Evolutionary conservation across 2,329 filamentous ascomycete genomes (phyloP).

Genomic region (Beauveria bassiana): DNA sequence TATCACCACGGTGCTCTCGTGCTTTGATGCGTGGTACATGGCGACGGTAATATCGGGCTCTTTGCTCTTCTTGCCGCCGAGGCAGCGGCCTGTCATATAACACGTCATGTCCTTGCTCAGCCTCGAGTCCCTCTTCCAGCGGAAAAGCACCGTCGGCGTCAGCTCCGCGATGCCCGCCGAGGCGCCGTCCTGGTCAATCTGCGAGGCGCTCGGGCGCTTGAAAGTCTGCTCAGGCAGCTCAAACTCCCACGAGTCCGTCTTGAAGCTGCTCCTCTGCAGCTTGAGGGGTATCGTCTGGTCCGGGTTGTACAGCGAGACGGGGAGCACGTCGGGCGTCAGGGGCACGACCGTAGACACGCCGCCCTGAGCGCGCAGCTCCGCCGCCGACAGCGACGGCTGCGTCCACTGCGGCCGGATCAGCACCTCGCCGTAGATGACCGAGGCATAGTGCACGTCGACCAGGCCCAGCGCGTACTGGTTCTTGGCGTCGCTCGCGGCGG

Average conservation of each 20-base stretch:
- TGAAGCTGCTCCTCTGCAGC: conserved; percentile 65
- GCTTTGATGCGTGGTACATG: conserved; percentile 65
- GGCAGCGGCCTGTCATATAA: conserved; percentile 71
- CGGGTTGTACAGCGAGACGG: conserved; percentile 88
- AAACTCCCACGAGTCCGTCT: conserved; percentile 79
- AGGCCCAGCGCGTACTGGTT: conserved; percentile 85
- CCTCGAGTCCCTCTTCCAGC: conserved; percentile 83
- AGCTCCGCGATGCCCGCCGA: conserved; percentile 31
- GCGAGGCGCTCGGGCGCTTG: conserved; percentile 67
- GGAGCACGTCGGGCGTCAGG: conserved; percentile 68
- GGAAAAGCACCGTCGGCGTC: conserved; percentile 72
- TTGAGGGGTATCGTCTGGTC: conserved; percentile 72
- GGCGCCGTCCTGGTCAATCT: conserved; percentile 64
- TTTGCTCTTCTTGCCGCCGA: conserved; percentile 70
- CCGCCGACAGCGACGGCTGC: conserved; percentile 71
- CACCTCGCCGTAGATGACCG: conserved; percentile 82
- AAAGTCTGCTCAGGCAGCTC: conserved; percentile 85
- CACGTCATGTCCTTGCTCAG: conserved; percentile 84
- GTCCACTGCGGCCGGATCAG: conserved; percentile 79
- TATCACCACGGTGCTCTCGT: conserved; percentile 63
- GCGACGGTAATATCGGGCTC: conserved; percentile 96
- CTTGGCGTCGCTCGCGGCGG: conserved; percentile 57
- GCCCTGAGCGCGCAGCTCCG: conserved; percentile 65
- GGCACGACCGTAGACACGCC: conserved; percentile 59
- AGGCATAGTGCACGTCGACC: conserved; percentile 71